A percentile compares a stretch with the other conserved stretches of the same genome.
Evolutionary conservation across 2,329 filamentous ascomycete species (phyloP).

Genomic region (Ascochyta lentis): DNA sequence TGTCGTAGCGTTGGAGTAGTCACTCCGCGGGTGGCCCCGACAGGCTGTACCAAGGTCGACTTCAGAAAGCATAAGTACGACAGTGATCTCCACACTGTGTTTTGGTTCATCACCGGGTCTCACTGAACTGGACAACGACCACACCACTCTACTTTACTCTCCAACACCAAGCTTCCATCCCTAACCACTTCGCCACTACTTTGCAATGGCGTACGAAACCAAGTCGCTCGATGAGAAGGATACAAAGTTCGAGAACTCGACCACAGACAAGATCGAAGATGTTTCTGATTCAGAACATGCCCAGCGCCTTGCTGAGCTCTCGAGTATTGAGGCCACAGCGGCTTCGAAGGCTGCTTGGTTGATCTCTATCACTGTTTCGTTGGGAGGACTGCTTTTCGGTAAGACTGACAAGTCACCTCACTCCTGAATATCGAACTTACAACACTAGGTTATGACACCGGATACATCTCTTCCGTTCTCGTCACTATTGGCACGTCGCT

Average conservation of each 20-base stretch:
- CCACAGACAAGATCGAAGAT: constrained; percentile 32
- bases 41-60: background rate
- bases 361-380: constrained; percentile 37
- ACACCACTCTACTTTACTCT: background rate
- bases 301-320: constrained; percentile 31
- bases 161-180: background rate
- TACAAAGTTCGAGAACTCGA: constrained; percentile 22
- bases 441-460: constrained; percentile 44
- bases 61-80: constrained; percentile 16
- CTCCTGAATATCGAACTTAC: background rate
- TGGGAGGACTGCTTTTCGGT: constrained; percentile 40
- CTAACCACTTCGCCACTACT: background rate
- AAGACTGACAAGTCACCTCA: background rate
- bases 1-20: background rate
- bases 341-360: constrained; percentile 40
- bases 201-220: constrained; percentile 14
- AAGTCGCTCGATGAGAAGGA: constrained; percentile 20
- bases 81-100: constrained; percentile 3
- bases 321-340: constrained; percentile 35
- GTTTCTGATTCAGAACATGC: constrained; percentile 25
- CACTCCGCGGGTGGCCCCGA: background rate
- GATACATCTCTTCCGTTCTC: constrained; percentile 49
- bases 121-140: constrained; percentile 10
- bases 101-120: constrained; percentile 9
- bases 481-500: constrained; percentile 47